A percentile compares a stretch with the other conserved stretches of the same genome.
Conservation (phyloP, 164 flowering plant species). For the Warburgia ugandensis region DNA sequence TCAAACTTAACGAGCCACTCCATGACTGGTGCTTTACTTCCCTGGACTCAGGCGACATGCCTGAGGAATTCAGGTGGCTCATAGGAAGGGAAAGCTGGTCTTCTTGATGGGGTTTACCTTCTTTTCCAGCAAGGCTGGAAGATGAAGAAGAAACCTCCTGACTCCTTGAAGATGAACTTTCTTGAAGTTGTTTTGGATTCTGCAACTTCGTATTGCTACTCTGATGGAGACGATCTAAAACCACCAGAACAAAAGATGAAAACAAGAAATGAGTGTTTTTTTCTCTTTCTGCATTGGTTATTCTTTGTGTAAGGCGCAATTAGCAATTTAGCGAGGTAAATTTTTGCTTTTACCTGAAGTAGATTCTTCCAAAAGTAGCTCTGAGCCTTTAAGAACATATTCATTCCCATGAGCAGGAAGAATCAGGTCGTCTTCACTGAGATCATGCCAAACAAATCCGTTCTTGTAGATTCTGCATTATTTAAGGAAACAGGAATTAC, state of each 20-base stretch:
- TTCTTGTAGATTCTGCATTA: slow-evolving; percentile 75
- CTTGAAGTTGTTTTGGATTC: slow-evolving; percentile 49
- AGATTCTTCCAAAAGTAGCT: slow-evolving; percentile 71
- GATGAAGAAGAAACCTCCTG: slow-evolving; percentile 68
- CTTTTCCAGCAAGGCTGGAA: slow-evolving; percentile 54
- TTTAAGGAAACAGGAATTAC: slow-evolving; percentile 4
- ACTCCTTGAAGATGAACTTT: slow-evolving; percentile 48
- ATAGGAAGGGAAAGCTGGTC: slow-evolving; percentile 54
- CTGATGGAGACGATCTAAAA: slow-evolving; percentile 43
- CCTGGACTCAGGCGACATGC: slow-evolving; percentile 48
- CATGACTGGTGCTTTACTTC: slow-evolving; percentile 40
- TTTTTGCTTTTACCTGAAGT: slow-evolving; percentile 40
- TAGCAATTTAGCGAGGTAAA: not conserved
- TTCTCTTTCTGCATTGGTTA: no score
- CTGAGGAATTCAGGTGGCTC: slow-evolving; percentile 40
- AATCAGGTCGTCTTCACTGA: slow-evolving; percentile 75
- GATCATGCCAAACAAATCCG: slow-evolving; percentile 98
- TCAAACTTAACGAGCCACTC: slow-evolving; percentile 43
- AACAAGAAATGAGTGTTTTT: not conserved
- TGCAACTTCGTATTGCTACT: slow-evolving; percentile 27
- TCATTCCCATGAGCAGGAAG: slow-evolving; percentile 84
- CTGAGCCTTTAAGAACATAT: slow-evolving; percentile 93
- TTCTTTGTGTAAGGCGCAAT: not conserved
- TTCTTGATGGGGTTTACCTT: slow-evolving; percentile 45
- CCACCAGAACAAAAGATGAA: slow-evolving; percentile 25